Base-by-base conservation (phyloP, 176 grass and related monocot species). In the Aegilops longissima region DNA sequence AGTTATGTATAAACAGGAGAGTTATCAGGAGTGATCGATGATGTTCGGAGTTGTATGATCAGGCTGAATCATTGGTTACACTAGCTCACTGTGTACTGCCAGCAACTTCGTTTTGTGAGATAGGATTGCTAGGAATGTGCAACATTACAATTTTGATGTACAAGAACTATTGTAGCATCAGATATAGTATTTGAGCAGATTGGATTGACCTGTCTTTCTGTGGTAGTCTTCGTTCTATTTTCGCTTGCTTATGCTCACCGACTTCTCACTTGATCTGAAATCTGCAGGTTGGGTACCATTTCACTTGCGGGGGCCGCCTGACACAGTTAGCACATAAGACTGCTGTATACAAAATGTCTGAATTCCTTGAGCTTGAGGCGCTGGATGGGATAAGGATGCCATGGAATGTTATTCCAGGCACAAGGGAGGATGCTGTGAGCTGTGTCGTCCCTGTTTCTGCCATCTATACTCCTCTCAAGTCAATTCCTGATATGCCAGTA, bases 361-460 rank as follows among this genome's bases (percentile, higher is more conserved):
- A 95, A 73, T 98, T 98, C 79, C 74, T 91, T 47, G 91, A 98
- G 56, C 90, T 98, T 17, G 96, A 95, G 84, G 59, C 65, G 12
- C 88, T 85, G 72, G 93, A 98, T 84, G 93, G 96, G 42, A 89
- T 98, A 54, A 82, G 91, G 77, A 98, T 98, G 96, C 88, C 96
- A 25, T 98, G 96, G 96, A 98, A 98, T 85, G 88, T 95, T 61
- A 81, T 98, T 42, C 96, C 96, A 12, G 90, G 93, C 86, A 91
- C 92, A 72, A 93, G 87, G 85, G 91, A 90, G 51, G 86, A 95
- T 45, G 83, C 93, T 76, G 27, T 58, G 59, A 83, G 79, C 82
- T 94, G 90, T 76, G 93, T 95, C 3, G 85, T 95, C 51, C 96
- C 96, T 23, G 79, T 93, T 87, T 92, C 96, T 18, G 78, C 92